Base-by-base conservation (phyloP, 495 filamentous ascomycete genomes). In the Aspergillus biplanus region DNA sequence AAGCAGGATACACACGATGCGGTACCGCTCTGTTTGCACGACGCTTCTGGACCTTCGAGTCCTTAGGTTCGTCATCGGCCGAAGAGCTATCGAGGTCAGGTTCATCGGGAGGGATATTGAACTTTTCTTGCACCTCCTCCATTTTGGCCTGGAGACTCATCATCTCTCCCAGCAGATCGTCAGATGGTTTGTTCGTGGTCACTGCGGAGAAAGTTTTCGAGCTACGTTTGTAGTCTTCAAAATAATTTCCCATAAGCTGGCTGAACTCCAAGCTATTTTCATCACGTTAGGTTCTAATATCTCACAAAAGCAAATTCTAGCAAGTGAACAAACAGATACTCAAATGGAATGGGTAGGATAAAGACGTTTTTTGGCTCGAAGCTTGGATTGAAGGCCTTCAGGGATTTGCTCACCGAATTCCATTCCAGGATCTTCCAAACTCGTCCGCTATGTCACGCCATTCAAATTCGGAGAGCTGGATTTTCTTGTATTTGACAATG, bases 211-310 rank as follows among this genome's bases (percentile, higher is more conserved):
- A 15, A 5, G 4, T 44, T 12, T 58, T 46, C 34, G 16, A 31
- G 5, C 50, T 18, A 8, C 52, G 52, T 32, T 57, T 57, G 18
- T 44, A 32, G 39, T 44, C 56, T 34, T 39, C 7, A 33, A 47
- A 59, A 8, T 48, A 42, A 11, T 59, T 32, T 7, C 54, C 58
- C 58, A 52, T 60, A 1, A 60, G 32, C 46, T 12, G 5, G 21
- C 54, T 44, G 31, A 34, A 57, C 9, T 57, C 34, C 33, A 27
- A 8, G 3, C 54, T 57, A 7, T 8, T 2, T 32, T 13, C 21
- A 27, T 27, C 15, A 11, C 42, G 9, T 18, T 44, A 18, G 34
- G 8, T 32, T 8, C n/a, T 34, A 21, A 44, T 21, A 44, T 4
- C 6, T 27, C 21, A 27, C 39, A 15, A 44, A 15, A 44, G 8